phyloP scores from a whole-genome alignment of 2,329 filamentous ascomycete genomes.

The Fusarium anthophilum region DNA sequence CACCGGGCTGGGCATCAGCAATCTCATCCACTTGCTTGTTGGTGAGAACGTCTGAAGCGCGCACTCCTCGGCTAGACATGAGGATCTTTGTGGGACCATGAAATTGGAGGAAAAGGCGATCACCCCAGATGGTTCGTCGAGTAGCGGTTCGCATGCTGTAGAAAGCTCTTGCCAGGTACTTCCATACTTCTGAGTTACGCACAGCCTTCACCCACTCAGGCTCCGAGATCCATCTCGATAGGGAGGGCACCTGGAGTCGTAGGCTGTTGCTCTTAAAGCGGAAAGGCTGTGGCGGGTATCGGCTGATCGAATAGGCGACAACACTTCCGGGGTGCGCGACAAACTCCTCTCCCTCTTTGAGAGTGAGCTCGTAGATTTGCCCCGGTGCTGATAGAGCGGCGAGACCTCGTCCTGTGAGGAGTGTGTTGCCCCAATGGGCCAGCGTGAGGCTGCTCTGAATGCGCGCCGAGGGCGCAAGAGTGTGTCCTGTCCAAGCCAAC shows the following conservation, averaged over 20 bases:
- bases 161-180: constrained; percentile 68
- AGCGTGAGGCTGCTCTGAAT: constrained; percentile 79
- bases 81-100: constrained; percentile 86
- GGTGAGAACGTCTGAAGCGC: constrained; percentile 80
- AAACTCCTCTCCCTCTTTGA: constrained; percentile 87
- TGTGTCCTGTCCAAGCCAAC: constrained; percentile 96
- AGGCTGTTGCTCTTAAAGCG: constrained; percentile 82
- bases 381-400: constrained; percentile 86
- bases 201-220: constrained; percentile 78
- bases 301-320: constrained; percentile 85
- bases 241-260: constrained; percentile 79
- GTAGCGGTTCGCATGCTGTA: constrained; percentile 79
- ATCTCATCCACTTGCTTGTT: constrained; percentile 88
- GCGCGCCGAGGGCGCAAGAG: constrained; percentile 77
- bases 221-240: constrained; percentile 72
- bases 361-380: constrained; percentile 85
- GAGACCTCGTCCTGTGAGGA: constrained; percentile 87
- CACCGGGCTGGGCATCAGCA: constrained; percentile 81
- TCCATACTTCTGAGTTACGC: constrained; percentile 78
- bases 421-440: constrained; percentile 91
- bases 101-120: constrained; percentile 91
- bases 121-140: constrained; percentile 89
- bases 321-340: constrained; percentile 92
- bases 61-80: constrained; percentile 85
- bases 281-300: constrained; percentile 81